These are phyloP conservation scores for Hymenochaete sp. DNA, from an alignment of 1,284 basidiomycete species.

Conservation along the genomic window DNA sequence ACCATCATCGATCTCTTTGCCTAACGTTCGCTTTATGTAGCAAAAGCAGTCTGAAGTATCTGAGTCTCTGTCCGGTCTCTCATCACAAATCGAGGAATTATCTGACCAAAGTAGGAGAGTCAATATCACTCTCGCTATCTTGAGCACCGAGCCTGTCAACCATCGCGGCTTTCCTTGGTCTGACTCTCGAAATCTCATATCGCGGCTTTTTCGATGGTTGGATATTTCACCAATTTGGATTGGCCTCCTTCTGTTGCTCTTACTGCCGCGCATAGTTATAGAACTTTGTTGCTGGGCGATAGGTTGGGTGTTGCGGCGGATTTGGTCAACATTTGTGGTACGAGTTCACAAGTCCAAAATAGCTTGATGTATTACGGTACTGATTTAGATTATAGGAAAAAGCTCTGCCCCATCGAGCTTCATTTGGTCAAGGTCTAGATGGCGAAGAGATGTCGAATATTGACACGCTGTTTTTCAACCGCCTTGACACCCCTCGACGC, in stretches of 20 bases:
- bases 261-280: constrained; percentile 5
- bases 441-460: too few species aligned
- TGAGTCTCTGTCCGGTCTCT: constrained; percentile 5
- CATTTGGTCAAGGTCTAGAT: too few species aligned
- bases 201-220: not conserved
- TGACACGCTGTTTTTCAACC: too few species aligned
- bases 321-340: too few species aligned
- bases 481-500: too few species aligned
- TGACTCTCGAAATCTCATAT: not conserved
- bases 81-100: not conserved
- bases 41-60: constrained; percentile 7
- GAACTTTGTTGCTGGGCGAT: too few species aligned
- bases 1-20: too few species aligned
- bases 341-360: too few species aligned
- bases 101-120: not conserved
- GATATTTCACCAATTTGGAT: constrained; percentile 5
- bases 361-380: too few species aligned
- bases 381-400: too few species aligned
- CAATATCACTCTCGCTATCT: constrained; percentile 2
- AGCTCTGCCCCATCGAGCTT: too few species aligned
- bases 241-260: constrained; percentile 2
- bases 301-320: too few species aligned
- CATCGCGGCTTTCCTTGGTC: not conserved
- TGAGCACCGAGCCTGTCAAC: not conserved
- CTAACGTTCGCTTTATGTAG: not conserved